Percentiles rank a stretch among this genome's conserved stretches.
Evolutionary conservation across 768 basidiomycete species (phyloP).

Genomic region (Macrocybe gigantea): DNA sequence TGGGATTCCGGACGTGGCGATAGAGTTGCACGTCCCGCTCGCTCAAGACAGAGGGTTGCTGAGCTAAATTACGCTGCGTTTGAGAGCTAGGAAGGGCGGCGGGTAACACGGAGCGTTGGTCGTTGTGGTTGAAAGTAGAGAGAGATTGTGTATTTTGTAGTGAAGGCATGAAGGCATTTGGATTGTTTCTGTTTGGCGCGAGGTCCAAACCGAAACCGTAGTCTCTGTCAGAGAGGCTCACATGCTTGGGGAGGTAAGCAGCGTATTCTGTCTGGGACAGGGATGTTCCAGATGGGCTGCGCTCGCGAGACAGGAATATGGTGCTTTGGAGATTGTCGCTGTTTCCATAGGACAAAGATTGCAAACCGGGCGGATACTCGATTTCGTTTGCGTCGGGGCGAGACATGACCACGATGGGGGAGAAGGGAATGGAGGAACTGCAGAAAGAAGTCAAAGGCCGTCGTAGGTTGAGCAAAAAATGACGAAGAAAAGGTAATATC

Average conservation of each 20-base stretch:
- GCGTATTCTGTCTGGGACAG: constrained; percentile 13
- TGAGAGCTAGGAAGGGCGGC: constrained; percentile 17
- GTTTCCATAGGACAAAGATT: constrained; percentile 16
- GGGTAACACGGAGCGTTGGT: constrained; percentile 26
- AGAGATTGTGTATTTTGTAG: constrained; percentile 21
- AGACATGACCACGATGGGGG: constrained; percentile 28
- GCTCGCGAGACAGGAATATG: constrained; percentile 21
- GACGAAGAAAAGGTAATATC: constrained; percentile 6
- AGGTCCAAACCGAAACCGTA: constrained; percentile 17
- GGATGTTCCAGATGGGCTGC: constrained; percentile 19
- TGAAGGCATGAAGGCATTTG: constrained; percentile 18
- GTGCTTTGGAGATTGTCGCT: constrained; percentile 12
- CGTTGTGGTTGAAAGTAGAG: constrained; percentile 42
- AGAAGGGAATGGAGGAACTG: constrained; percentile 2
- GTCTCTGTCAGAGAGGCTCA: constrained; percentile 23
- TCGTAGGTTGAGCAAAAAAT: constrained; percentile 13
- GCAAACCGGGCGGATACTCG: constrained; percentile 28
- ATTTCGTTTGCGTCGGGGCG: constrained; percentile 35
- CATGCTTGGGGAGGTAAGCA: constrained; percentile 18
- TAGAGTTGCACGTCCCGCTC: constrained; percentile 27
- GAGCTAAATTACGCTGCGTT: constrained; percentile 9
- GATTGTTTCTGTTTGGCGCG: constrained; percentile 43
- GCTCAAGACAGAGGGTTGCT: constrained; percentile 17
- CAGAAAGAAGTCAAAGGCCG: constrained; percentile 12
- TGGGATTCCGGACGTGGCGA: constrained; percentile 16